Percentiles rank a stretch among this genome's conserved stretches.
phyloP scores from a whole-genome alignment of 202 grass and related monocot species.

The Carex sylvatica region DNA sequence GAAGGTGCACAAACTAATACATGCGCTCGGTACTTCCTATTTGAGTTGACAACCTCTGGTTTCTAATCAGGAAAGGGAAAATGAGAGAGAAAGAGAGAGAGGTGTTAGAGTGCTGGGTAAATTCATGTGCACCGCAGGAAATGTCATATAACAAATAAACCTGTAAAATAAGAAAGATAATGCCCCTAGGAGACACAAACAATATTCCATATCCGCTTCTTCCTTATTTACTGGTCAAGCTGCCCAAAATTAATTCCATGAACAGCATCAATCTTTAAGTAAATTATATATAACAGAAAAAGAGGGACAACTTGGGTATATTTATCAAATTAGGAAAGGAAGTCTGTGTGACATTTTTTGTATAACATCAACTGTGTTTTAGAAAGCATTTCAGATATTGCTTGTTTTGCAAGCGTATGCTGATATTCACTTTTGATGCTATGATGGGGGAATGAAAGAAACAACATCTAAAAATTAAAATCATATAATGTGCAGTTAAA shows the following conservation, averaged over 20 bases:
- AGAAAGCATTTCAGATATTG: background rate
- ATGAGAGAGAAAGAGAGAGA: conserved; percentile 25
- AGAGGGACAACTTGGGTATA: background rate
- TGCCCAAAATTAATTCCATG: background rate
- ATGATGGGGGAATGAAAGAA: background rate
- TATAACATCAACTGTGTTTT: background rate
- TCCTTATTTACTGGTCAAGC: background rate
- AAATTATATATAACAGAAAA: conserved; percentile 12
- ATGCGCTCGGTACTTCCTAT: conserved; percentile 88
- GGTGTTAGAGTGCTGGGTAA: background rate
- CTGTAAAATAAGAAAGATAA: background rate
- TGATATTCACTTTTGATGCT: conserved; percentile 4
- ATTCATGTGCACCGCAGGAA: conserved; percentile 7
- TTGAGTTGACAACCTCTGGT: conserved; percentile 91
- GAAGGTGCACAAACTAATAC: conserved; percentile 98
- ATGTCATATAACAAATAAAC: background rate
- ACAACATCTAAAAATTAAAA: background rate
- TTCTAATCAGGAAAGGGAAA: conserved; percentile 47
- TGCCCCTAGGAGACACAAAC: background rate
- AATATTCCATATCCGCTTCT: background rate
- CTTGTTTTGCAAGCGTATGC: background rate
- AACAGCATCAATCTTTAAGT: background rate
- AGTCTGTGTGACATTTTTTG: background rate
- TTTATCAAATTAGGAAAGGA: background rate
- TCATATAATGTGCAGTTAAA: background rate